phyloP scores from a whole-genome alignment of 2,329 filamentous ascomycete genomes.

The Cytospora chrysosperma region DNA sequence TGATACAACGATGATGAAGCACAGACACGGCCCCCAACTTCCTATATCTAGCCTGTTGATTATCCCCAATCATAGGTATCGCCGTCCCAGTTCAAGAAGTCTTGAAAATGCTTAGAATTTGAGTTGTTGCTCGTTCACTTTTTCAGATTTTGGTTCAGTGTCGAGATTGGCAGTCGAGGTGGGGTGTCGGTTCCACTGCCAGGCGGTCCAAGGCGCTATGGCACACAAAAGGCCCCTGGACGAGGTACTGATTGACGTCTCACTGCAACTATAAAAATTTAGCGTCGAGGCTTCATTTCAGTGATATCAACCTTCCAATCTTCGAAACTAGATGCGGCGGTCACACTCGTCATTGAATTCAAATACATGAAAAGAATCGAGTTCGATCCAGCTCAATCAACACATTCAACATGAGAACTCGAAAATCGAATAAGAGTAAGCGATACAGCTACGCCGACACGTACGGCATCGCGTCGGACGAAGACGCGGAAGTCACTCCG shows the following conservation, averaged over 20 bases:
- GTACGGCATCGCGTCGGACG: conserved; percentile 18
- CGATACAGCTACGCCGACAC: conserved; percentile 16
- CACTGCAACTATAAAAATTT: neutral
- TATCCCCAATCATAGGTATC: no score
- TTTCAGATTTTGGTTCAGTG: no score
- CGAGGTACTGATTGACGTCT: neutral
- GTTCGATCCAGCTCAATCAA: neutral
- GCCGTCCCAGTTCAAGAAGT: no score
- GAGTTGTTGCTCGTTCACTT: no score
- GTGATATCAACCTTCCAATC: neutral
- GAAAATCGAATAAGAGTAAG: conserved; percentile 22
- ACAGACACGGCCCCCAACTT: no score
- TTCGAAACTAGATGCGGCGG: neutral
- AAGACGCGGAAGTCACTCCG: conserved; percentile 3
- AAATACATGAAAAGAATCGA: neutral
- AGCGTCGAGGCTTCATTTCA: neutral
- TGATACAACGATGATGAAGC: no score
- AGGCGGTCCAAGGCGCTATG: neutral
- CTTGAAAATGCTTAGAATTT: no score
- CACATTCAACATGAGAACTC: conserved; percentile 18
- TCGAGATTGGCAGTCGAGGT: neutral
- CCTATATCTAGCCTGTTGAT: no score
- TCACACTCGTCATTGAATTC: neutral
- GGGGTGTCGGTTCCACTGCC: neutral
- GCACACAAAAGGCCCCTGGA: neutral